phyloP scores from a whole-genome alignment of 2,329 filamentous ascomycete genomes.

The Arthrobotrys musiformis region DNA sequence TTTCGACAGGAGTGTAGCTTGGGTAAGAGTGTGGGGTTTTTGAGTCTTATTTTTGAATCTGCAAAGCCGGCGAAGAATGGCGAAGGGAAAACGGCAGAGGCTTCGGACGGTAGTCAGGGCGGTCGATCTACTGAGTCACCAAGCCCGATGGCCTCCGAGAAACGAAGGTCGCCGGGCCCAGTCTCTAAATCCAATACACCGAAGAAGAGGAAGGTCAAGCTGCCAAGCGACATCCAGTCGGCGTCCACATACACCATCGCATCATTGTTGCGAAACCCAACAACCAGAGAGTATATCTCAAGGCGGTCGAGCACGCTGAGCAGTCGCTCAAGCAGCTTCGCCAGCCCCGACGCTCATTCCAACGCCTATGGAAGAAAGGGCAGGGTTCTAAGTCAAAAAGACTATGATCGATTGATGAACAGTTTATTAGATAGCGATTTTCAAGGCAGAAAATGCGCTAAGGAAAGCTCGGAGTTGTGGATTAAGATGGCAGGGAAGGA shows the following conservation, averaged over 20 bases:
- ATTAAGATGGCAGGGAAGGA: slow-evolving; percentile 62
- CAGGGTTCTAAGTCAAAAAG: slow-evolving; percentile 62
- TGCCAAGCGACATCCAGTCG: slow-evolving; percentile 35
- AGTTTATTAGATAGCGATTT: slow-evolving; percentile 64
- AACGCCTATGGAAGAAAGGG: slow-evolving; percentile 44
- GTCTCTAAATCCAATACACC: not conserved
- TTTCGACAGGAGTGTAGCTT: slow-evolving; percentile 95
- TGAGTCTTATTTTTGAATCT: slow-evolving; percentile 88
- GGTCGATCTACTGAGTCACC: slow-evolving; percentile 4
- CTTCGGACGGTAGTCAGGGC: not conserved
- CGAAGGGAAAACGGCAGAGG: slow-evolving; percentile 12
- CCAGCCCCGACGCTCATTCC: slow-evolving; percentile 60
- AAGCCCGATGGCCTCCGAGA: slow-evolving; percentile 3
- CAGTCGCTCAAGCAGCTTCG: slow-evolving; percentile 38
- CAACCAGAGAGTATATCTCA: slow-evolving; percentile 13
- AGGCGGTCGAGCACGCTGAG: slow-evolving; percentile 20
- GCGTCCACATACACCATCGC: slow-evolving; percentile 50
- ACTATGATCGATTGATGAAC: slow-evolving; percentile 63
- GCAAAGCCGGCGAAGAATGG: slow-evolving; percentile 54
- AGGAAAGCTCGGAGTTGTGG: slow-evolving; percentile 63
- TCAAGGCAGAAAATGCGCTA: slow-evolving; percentile 62
- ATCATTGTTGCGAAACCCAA: slow-evolving; percentile 38
- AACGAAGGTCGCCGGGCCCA: slow-evolving; percentile 19
- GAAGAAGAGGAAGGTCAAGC: slow-evolving; percentile 10
- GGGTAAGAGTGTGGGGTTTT: slow-evolving; percentile 88